These are phyloP conservation scores for Fusarium nematophilum DNA, from an alignment of 2,329 filamentous ascomycete species.

Conservation along the genomic window DNA sequence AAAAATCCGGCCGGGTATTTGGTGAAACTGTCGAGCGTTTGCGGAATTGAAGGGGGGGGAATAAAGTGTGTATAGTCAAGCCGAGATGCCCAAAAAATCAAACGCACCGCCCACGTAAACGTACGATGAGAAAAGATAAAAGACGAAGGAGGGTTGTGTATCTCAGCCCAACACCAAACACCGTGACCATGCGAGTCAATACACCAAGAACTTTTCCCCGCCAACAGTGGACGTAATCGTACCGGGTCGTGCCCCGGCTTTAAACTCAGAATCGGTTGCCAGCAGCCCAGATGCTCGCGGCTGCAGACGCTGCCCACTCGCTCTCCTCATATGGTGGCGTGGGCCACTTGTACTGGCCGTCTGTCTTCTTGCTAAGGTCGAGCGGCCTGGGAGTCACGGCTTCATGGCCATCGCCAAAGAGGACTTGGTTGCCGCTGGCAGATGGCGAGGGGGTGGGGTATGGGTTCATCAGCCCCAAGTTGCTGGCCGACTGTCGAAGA, in stretches of 20 bases:
- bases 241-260: conserved; percentile 19
- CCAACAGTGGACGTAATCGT: conserved; percentile 42
- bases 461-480: conserved; percentile 68
- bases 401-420: conserved; percentile 76
- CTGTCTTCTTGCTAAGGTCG: conserved; percentile 70
- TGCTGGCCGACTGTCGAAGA: conserved; percentile 73
- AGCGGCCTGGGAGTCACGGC: conserved; percentile 76
- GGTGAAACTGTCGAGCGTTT: conserved; percentile 32
- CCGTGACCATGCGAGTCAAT: conserved; percentile 44
- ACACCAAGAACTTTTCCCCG: conserved; percentile 42
- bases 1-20: conserved; percentile 45
- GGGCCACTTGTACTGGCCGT: conserved; percentile 79
- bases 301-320: conserved; percentile 88
- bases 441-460: conserved; percentile 80
- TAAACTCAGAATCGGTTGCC: conserved; percentile 68
- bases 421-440: conserved; percentile 80
- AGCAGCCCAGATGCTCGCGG: conserved; percentile 83
- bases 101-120: conserved; percentile 38
- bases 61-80: conserved; percentile 45
- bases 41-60: conserved; percentile 45
- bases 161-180: conserved; percentile 46
- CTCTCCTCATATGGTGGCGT: conserved; percentile 95
- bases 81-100: conserved; percentile 40
- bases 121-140: conserved; percentile 25
- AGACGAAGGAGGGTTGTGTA: conserved; percentile 31